A percentile compares a stretch with the other conserved stretches of the same genome.
Conservation (phyloP, 2,329 filamentous ascomycete genomes). For the Scytalidium lignicola region DNA sequence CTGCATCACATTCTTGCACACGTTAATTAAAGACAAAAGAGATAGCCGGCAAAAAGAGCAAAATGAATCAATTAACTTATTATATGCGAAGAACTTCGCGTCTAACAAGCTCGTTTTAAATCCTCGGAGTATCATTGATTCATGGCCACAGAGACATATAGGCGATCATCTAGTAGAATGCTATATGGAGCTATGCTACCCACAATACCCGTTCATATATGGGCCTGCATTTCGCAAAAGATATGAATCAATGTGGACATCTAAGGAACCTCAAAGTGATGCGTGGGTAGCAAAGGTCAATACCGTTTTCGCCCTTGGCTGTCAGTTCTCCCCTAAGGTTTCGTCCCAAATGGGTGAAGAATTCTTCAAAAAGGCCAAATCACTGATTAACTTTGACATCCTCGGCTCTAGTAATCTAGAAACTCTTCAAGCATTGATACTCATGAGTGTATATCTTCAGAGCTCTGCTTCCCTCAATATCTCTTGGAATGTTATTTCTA, state of each 20-base stretch:
- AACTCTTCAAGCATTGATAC: neutral
- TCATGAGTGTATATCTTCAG: neutral
- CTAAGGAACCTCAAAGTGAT: neutral
- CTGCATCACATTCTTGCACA: neutral
- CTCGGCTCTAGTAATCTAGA: neutral
- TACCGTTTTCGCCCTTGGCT: neutral
- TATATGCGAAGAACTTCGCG: neutral
- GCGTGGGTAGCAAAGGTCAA: neutral
- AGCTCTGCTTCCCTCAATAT: neutral
- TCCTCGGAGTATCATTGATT: neutral
- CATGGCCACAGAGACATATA: neutral
- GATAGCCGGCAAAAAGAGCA: neutral
- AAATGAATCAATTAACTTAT: neutral
- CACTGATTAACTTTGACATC: neutral
- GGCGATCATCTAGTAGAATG: neutral
- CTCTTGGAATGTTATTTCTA: neutral
- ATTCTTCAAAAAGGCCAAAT: neutral
- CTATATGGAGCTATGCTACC: neutral
- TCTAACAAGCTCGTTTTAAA: neutral
- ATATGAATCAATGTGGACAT: neutral
- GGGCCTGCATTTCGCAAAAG: neutral
- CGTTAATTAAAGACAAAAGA: neutral
- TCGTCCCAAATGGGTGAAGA: neutral
- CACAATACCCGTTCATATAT: neutral
- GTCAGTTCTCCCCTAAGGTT: neutral